A percentile compares a stretch with the other conserved stretches of the same genome.
These are phyloP conservation scores for Penicillium verrucosum DNA, from an alignment of 2,329 filamentous ascomycete genomes.

Conservation along the genomic window DNA sequence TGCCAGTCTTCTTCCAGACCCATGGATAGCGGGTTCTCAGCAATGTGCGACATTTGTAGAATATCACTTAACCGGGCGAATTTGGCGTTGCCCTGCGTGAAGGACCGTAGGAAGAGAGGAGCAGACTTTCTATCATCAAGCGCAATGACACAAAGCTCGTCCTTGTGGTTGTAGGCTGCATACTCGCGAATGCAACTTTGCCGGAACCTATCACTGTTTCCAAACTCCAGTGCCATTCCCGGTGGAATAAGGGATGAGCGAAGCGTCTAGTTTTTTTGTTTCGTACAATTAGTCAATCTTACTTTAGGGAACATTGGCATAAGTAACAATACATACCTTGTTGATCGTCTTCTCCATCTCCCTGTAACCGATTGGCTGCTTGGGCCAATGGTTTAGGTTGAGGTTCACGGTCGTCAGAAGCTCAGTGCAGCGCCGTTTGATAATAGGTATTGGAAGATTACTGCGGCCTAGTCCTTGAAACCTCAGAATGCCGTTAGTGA, in stretches of 20 bases:
- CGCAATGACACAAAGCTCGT: slow-evolving; percentile 11
- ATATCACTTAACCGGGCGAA: slow-evolving; percentile 2
- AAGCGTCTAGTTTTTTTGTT: neutral
- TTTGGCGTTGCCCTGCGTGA: neutral
- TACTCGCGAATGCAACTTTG: slow-evolving; percentile 8
- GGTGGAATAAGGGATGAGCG: neutral
- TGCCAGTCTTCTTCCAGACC: neutral
- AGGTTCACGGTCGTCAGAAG: slow-evolving; percentile 8
- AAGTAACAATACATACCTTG: slow-evolving; percentile 3
- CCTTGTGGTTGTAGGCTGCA: slow-evolving; percentile 11
- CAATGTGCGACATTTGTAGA: neutral
- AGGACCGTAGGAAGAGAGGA: slow-evolving; percentile 1
- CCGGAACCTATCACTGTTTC: slow-evolving; percentile 1
- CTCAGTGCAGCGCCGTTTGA: slow-evolving; percentile 13
- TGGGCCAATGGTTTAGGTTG: slow-evolving; percentile 11
- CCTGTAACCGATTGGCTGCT: slow-evolving; percentile 1
- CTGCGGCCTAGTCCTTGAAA: slow-evolving; percentile 2
- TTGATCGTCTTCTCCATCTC: neutral
- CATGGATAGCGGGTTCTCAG: neutral
- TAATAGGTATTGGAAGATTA: neutral
- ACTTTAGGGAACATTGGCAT: neutral
- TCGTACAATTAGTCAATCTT: neutral
- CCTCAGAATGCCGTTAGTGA: neutral
- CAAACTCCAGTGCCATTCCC: neutral
- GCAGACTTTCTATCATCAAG: slow-evolving; percentile 9